Evolutionary conservation across 257 asterid species (phyloP).

Genomic region (Scutellaria baicalensis): DNA sequence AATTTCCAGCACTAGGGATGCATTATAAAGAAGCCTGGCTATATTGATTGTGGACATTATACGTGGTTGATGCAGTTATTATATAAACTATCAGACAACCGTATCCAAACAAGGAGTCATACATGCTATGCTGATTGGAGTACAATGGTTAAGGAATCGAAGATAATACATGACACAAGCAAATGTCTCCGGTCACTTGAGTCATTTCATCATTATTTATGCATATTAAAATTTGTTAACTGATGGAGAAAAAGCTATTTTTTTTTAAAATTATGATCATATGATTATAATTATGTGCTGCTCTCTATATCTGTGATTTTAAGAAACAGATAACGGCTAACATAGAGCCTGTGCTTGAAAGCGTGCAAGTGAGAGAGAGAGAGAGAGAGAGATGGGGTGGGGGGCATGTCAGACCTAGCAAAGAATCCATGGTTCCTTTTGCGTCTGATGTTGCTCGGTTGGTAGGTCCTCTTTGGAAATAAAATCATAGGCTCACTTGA

Average conservation of each 20-base stretch:
- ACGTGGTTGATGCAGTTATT: not conserved
- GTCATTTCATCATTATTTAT: not conserved
- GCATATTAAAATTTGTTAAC: not conserved
- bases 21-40: not conserved
- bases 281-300: not conserved
- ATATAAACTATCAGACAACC: not conserved
- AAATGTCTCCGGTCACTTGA: not conserved
- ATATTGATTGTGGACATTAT: not conserved
- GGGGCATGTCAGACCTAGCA: constrained; percentile 44
- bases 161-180: not conserved
- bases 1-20: constrained; percentile 1
- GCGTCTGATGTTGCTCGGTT: constrained; percentile 91
- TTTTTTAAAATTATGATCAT: not conserved
- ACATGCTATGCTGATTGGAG: not conserved
- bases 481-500: constrained; percentile 56
- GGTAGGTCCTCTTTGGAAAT: constrained; percentile 75
- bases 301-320: not conserved
- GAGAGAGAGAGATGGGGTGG: not conserved
- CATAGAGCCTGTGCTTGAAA: not conserved
- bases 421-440: constrained; percentile 78
- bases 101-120: not conserved
- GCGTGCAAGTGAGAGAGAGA: not conserved
- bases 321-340: not conserved
- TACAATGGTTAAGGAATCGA: not conserved
- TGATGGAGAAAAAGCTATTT: not conserved